Evolutionary conservation across 805 yeast genomes (phyloP).

Genomic region (Teunomyces barrocoloradensis): DNA sequence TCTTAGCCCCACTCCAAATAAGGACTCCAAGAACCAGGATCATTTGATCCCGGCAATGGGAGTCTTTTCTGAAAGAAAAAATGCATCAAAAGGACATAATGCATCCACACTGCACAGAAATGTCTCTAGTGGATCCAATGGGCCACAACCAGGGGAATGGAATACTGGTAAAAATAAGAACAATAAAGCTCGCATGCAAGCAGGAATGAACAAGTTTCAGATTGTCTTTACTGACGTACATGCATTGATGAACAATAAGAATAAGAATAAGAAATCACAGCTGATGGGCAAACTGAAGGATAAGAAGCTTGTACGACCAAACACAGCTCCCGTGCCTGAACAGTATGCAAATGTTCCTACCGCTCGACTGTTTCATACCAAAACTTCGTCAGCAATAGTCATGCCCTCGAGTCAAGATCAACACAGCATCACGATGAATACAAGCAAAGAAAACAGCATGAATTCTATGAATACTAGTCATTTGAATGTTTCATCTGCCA

Average conservation of each 20-base stretch:
- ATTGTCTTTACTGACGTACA: constrained; percentile 43
- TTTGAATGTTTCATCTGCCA: constrained; percentile 28
- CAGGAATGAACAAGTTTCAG: constrained; percentile 46
- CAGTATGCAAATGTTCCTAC: not conserved
- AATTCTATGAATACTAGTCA: constrained; percentile 31
- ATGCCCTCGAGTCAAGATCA: constrained; percentile 4
- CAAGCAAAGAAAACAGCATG: constrained; percentile 30
- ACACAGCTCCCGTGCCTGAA: not conserved
- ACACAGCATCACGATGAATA: constrained; percentile 9
- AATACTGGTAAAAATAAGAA: constrained; percentile 5
- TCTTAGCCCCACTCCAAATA: constrained; percentile 40
- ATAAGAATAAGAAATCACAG: constrained; percentile 7
- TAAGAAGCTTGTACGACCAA: not conserved
- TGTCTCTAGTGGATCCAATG: not conserved
- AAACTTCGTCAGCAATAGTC: not conserved
- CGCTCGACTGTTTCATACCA: not conserved
- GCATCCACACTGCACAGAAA: not conserved
- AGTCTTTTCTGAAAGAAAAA: constrained; percentile 29
- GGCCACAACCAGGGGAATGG: not conserved
- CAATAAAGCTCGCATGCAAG: constrained; percentile 23
- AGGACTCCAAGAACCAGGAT: constrained; percentile 15
- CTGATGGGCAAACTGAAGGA: not conserved
- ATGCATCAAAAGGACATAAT: constrained; percentile 2
- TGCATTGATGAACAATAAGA: constrained; percentile 12
- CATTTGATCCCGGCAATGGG: constrained; percentile 38